These are phyloP conservation scores for Stephania yunnanensis DNA, from an alignment of 164 flowering plant species.

Conservation along the genomic window DNA sequence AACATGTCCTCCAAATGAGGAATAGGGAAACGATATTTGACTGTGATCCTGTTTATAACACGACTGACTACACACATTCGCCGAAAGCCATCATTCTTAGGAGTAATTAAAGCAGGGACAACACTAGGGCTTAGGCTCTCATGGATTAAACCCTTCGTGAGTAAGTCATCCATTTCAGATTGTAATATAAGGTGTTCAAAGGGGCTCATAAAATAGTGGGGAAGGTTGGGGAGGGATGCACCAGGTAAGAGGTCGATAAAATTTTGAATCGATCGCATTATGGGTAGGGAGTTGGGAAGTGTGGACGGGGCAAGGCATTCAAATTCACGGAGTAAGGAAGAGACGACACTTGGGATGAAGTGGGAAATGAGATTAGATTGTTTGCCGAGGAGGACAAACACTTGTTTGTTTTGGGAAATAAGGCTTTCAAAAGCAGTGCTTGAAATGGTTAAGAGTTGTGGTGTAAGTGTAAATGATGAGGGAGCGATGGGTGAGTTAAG, in stretches of 20 bases:
- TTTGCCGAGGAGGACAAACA: too few relatives aligned
- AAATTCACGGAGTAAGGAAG: not conserved
- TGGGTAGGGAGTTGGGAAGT: not conserved
- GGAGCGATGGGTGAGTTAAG: too few relatives aligned
- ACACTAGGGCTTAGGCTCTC: not conserved
- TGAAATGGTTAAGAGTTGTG: too few relatives aligned
- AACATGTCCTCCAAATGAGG: not conserved
- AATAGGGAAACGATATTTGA: not conserved
- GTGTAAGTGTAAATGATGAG: too few relatives aligned
- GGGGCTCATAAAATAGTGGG: not conserved
- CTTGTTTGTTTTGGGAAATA: too few relatives aligned
- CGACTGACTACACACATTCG: not conserved
- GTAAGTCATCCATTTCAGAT: not conserved
- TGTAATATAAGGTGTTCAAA: not conserved
- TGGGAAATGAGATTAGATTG: too few relatives aligned
- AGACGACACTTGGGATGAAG: too few relatives aligned
- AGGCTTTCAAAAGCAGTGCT: too few relatives aligned
- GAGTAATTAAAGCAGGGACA: not conserved
- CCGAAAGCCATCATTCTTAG: not conserved
- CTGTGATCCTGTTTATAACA: not conserved
- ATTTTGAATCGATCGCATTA: not conserved
- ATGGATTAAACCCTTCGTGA: not conserved
- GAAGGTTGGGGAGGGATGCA: not conserved
- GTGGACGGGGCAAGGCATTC: not conserved
- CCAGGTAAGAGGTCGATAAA: not conserved